A percentile compares a stretch with the other conserved stretches of the same genome.
phyloP scores from a whole-genome alignment of 2,329 filamentous ascomycete genomes.

The Fusarium sp. region DNA sequence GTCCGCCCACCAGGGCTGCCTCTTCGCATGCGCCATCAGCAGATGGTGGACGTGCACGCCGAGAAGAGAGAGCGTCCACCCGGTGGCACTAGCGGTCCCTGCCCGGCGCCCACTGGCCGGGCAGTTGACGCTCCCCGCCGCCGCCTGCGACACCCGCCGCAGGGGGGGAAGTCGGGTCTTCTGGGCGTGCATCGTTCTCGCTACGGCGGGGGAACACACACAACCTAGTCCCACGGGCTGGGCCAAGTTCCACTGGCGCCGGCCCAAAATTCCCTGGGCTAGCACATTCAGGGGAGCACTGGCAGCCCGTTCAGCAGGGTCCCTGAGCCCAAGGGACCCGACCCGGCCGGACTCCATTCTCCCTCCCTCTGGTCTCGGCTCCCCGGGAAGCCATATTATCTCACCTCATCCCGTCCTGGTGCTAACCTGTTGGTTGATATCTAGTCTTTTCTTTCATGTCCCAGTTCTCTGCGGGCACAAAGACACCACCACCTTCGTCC shows the following conservation, averaged over 20 bases:
- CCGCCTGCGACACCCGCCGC: constrained; percentile 24
- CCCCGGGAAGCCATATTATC: constrained; percentile 38
- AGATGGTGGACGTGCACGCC: constrained; percentile 11
- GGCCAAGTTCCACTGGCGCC: constrained; percentile 14
- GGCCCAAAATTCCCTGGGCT: constrained; percentile 30
- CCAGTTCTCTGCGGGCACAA: constrained; percentile 71
- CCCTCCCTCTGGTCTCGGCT: constrained; percentile 8
- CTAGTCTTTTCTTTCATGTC: constrained; percentile 91
- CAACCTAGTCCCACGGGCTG: constrained; percentile 20
- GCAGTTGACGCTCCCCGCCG: constrained; percentile 8
- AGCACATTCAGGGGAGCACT: constrained; percentile 5
- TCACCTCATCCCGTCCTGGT: constrained; percentile 36
- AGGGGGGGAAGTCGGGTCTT: constrained; percentile 15
- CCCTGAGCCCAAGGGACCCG: constrained; percentile 21
- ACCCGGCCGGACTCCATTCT: constrained; percentile 19
- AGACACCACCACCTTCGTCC: constrained; percentile 57
- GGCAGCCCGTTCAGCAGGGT: constrained; percentile 4
- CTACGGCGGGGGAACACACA: constrained; percentile 18
- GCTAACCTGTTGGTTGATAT: constrained; percentile 38
- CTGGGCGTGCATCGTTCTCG: constrained; percentile 18
- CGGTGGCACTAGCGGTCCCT: constrained; percentile 22
- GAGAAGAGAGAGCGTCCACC: constrained; percentile 1
- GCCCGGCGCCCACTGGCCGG: constrained; percentile 3
- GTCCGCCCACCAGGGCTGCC: neutral
- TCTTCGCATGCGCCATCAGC: constrained; percentile 20